Base-by-base conservation (phyloP, 2,329 filamentous ascomycete species). In the Penicillium occitanis region DNA sequence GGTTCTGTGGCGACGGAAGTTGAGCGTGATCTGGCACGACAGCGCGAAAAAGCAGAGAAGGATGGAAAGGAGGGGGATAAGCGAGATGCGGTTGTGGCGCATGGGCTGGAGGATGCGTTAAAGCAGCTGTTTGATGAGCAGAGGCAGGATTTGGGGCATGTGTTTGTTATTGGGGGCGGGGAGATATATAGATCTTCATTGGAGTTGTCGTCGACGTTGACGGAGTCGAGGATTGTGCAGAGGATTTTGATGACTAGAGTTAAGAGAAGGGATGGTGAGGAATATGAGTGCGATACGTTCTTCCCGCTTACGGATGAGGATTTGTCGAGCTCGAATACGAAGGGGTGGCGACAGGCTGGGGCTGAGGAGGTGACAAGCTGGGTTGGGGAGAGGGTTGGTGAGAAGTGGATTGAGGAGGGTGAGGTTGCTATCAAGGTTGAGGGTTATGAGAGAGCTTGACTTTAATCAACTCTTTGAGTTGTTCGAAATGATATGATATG, bases 91-190 rank as follows among this genome's bases (percentile, higher is more conserved):
- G 66, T 92, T 2, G 84, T 86, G 61, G 85, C 86, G 3, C 74
- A 78, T 1, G 88, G 88, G 11, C 76, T 92, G 3, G 84, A 87
- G 64, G 79, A 82, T 60, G 88, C 88, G 2, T 70, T 91, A 50
- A 72, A 73, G 58, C 73, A 71, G 33, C 74, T 84, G 58, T 74
- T 76, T 62, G 75, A 42, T 62, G 75, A 44, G 14, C 42, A 25
- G 13, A 30, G 51, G 14, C 28, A 17, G 8, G 62, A 51, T 17
- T 22, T 88, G 40, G 85, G 84, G 8, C 85, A 86, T 71, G 84
- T 92, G 3, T 98, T 93, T 77, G 86, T 98, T 51, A 97, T 99
- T 72, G 95, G 95, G 28, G 95, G 95, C 4, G 91, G 88, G 65
- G 90, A 93, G 80, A 89, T 98, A 70, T 99, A 98, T 78, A 82